A percentile compares a stretch with the other conserved stretches of the same genome.
phyloP scores from a whole-genome alignment of 1,284 basidiomycete species.

The Fistulina hepatica region DNA sequence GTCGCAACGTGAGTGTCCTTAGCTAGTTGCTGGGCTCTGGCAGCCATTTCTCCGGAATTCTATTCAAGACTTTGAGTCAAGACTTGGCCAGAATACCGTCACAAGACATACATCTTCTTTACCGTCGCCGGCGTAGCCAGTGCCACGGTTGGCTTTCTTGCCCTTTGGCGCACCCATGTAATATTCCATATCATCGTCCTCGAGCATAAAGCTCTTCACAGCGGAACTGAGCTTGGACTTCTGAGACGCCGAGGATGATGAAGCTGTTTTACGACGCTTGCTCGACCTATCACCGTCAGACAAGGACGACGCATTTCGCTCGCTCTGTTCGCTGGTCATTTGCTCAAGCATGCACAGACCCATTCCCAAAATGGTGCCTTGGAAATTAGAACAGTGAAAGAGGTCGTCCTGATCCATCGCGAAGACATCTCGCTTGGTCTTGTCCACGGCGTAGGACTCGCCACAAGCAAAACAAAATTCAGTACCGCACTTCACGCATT shows the following conservation, averaged over 20 bases:
- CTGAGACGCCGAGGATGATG: conserved; percentile 17
- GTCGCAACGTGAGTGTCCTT: conserved; percentile 64
- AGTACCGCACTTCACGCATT: conserved; percentile 54
- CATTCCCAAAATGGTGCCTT: conserved; percentile 78
- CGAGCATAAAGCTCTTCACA: too few species aligned
- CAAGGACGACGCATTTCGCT: conserved; percentile 28
- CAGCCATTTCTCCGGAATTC: conserved; percentile 71
- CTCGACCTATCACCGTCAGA: conserved; percentile 29
- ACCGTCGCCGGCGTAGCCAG: conserved; percentile 72
- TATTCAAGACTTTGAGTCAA: conserved; percentile 21
- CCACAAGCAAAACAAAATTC: conserved; percentile 80
- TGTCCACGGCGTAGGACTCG: conserved; percentile 44
- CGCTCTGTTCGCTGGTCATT: conserved; percentile 45
- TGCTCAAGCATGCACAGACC: conserved; percentile 74
- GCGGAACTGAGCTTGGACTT: too few species aligned
- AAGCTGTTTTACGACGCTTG: conserved; percentile 45
- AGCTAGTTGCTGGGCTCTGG: conserved; percentile 52
- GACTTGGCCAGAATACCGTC: conserved; percentile 6
- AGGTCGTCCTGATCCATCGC: conserved; percentile 43
- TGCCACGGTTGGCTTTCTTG: conserved; percentile 64
- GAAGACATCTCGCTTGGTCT: conserved; percentile 28
- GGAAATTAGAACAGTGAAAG: conserved; percentile 81
- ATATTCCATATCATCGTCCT: conserved; percentile 50
- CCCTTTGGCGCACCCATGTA: conserved; percentile 33
- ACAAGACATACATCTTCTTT: conserved; percentile 68